Conservation (phyloP, 192 early-diverging fungal genomes). For the Cetraspora pellucida region DNA sequence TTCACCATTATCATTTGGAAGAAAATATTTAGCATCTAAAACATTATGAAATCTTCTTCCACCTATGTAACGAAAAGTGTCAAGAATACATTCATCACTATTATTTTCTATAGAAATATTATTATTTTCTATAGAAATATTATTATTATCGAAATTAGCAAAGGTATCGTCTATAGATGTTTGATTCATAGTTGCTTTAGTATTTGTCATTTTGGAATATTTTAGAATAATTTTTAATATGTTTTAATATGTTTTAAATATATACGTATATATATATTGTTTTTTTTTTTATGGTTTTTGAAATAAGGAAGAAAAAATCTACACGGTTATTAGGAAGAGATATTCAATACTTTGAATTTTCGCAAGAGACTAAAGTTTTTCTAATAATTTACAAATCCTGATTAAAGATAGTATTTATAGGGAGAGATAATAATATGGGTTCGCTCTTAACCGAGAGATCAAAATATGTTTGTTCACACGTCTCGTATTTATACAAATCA, state of each 20-base stretch:
- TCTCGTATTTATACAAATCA: not conserved
- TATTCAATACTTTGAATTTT: too few relatives aligned
- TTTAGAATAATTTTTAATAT: too few relatives aligned
- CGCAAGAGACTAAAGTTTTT: not conserved
- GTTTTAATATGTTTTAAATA: too few relatives aligned
- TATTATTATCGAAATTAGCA: not conserved
- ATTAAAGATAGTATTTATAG: not conserved
- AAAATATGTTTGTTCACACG: not conserved
- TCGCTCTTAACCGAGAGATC: constrained; percentile 2
- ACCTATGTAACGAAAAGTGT: constrained; percentile 10
- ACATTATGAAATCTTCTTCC: constrained; percentile 48
- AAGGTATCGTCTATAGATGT: not conserved
- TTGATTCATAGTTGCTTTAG: too few relatives aligned
- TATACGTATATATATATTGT: too few relatives aligned
- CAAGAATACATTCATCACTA: constrained; percentile 9
- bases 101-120: not conserved
- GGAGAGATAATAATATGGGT: not conserved
- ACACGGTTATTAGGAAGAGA: too few relatives aligned
- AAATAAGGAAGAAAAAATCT: too few relatives aligned
- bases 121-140: not conserved
- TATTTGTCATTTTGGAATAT: too few relatives aligned
- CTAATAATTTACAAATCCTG: not conserved
- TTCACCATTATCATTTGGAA: constrained; percentile 53
- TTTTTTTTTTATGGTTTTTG: too few relatives aligned
- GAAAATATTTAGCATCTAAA: constrained; percentile 41